These are phyloP conservation scores for Colletotrichum costaricense DNA, from an alignment of 2,329 filamentous ascomycete species.

Conservation along the genomic window DNA sequence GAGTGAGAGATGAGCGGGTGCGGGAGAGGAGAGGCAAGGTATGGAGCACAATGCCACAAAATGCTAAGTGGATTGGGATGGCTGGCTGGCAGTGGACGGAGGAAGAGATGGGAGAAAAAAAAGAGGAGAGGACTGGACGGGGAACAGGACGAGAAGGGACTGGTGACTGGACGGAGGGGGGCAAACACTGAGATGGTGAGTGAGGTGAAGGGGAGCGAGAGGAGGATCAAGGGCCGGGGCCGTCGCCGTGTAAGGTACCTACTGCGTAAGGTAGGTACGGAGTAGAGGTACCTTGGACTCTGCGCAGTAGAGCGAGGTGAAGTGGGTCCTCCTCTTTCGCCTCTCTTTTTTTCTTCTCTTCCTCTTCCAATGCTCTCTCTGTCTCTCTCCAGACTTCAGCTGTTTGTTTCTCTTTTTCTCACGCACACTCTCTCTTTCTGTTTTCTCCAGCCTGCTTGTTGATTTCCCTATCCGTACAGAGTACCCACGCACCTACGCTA, in stretches of 20 bases:
- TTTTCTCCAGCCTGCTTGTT: neutral
- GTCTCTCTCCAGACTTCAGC: neutral
- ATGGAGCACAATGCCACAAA: neutral
- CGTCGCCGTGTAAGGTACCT: slow-evolving; percentile 12
- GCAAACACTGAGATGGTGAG: neutral
- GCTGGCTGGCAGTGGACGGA: neutral
- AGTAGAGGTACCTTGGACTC: no score
- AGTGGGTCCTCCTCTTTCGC: slow-evolving; percentile 14
- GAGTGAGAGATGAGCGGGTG: neutral
- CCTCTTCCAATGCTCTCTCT: neutral
- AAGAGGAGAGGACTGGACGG: neutral
- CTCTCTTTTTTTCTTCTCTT: neutral
- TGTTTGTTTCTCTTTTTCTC: neutral
- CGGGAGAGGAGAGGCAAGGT: neutral
- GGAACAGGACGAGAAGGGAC: slow-evolving; percentile 9
- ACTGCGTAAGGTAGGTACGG: no score
- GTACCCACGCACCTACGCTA: no score
- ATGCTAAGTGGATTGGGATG: neutral
- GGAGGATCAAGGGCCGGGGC: slow-evolving; percentile 20
- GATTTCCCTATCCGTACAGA: neutral
- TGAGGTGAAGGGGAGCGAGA: neutral
- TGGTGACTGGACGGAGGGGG: neutral
- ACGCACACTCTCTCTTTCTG: neutral
- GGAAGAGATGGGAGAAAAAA: neutral
- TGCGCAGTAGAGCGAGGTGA: neutral